Base-by-base conservation (phyloP, 2,329 filamentous ascomycete species). In the Akanthomyces uredinophilus region DNA sequence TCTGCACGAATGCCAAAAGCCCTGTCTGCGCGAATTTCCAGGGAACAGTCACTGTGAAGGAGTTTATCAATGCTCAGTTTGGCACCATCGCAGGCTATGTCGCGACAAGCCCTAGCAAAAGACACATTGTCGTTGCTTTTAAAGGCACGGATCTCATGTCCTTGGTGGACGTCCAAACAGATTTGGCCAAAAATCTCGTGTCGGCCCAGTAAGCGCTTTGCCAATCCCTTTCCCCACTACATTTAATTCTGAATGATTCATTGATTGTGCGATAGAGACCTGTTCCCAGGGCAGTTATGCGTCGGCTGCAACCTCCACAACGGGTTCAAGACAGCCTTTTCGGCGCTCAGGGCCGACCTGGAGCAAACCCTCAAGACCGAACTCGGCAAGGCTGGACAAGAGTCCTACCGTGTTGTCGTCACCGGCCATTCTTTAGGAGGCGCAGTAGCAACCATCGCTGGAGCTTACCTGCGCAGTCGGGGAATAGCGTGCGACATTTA, bases 401-500 rank as follows among this genome's bases (percentile, higher is more conserved):
- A 86, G 1, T 65, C 63, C 50, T 88, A 81, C 75, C 72, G 72
- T 50, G 69, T 89, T 69, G 70, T 87, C 16, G 72, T 81, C 16
- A 86, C 86, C 0, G 88, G 88, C 37, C 88, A 91, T 76, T 88
- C 85, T 10, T 82, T 91, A 4, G 88, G 88, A 50, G 88, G 78
- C 27, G 87, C 87, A 5, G 76, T 90, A 2, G 85, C 82, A 37
- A 84, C 82, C 6, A 71, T 91, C 5, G 87, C 79, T 0, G 83
- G 80, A 0, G 83, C 80, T 1, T 78, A 83, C 66, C 73, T 89
- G 22, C 81, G 86, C 49, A 70, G 71, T 4, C 68, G 70, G 14
- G 83, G 81, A 41, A 73, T 75, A 62, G 66, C 74, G 1, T 64
- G 72, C 11, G 85, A 87, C 66, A 68, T 90, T 47, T 89, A 86